Evolutionary conservation across 208 protist species (phyloP).

Genomic region (Trypanosoma scelopori): DNA sequence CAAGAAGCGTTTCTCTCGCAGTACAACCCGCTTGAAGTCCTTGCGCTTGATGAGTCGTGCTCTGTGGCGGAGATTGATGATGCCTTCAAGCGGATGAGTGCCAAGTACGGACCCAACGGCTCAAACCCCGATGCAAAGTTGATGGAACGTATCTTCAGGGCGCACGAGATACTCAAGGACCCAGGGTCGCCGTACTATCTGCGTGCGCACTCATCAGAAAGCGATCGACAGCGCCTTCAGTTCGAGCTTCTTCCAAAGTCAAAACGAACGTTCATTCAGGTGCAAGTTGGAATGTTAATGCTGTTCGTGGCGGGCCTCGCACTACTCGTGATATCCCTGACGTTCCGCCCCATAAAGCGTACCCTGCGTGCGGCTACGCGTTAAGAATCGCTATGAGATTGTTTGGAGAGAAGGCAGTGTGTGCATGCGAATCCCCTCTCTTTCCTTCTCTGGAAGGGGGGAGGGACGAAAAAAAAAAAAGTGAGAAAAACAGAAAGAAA

Average conservation of each 20-base stretch:
- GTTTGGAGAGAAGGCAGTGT: too few species aligned
- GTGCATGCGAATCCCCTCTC: too few species aligned
- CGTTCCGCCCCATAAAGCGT: conserved; percentile 67
- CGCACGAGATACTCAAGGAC: conserved; percentile 82
- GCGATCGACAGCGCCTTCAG: conserved; percentile 73
- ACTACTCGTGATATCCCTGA: conserved; percentile 53
- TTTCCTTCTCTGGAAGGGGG: neutral
- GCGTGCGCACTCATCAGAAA: conserved; percentile 69
- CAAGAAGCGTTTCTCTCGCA: conserved; percentile 86
- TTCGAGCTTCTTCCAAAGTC: conserved; percentile 81
- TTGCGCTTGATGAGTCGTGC: conserved; percentile 63
- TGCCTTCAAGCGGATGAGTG: conserved; percentile 55
- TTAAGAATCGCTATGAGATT: conserved; percentile 4
- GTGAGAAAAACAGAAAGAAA: neutral
- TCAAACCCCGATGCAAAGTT: conserved; percentile 63
- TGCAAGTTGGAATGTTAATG: conserved; percentile 66
- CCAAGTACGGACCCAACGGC: conserved; percentile 69
- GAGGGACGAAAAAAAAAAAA: neutral
- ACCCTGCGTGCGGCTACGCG: conserved; percentile 69
- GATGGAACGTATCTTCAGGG: conserved; percentile 74
- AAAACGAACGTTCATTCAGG: conserved; percentile 60
- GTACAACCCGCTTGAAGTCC: conserved; percentile 78
- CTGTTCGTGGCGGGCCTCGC: conserved; percentile 36
- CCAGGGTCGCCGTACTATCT: conserved; percentile 82
- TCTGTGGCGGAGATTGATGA: conserved; percentile 76